Evolutionary conservation across 306 rosid genomes (phyloP), one percentile per base, ranked within the genome.

Genomic region (Lablab purpureus): DNA sequence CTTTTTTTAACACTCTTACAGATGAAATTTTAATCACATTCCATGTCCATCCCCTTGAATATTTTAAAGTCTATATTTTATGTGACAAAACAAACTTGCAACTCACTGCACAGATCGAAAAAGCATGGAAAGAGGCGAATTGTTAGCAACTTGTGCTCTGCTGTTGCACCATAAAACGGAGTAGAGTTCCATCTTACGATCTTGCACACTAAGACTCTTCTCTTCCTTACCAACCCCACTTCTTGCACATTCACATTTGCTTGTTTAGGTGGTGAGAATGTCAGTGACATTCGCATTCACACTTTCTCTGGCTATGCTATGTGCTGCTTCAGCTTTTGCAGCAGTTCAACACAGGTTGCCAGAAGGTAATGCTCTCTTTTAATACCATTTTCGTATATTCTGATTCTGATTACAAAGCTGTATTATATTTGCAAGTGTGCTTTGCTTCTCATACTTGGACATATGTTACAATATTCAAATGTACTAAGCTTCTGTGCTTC

Each of bases 281-380:
- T 87, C 75, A 10, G 64, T 51, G 62, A 74, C 70, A 8, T 10
- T 81, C 71, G 60, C 88, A 60, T 62, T 46, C 47, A 18, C 84
- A 13, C 85, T 94, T 70, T 82, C 77, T 51, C 76, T 88, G 43
- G 65, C 74, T 50, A 67, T 85, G 71, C 70, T 90, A 1, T 78
- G 81, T 63, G 80, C 85, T 15, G 65, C 77, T 79, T 68, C 94
- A 64, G 89, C 85, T 37, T 82, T 77, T 67, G 89, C 91, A 15
- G 69, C 67, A 80, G 23, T 62, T 71, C 74, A 58, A 13, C 67
- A 47, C 6, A 79, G 82, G 40, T 18, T 36, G 37, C 75, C 84
- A 51, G 90, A 91, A 84, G 93, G 98, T 92, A 85, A 85, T 74
- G 63, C 1, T 58, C 51, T 58, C 36, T 12, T 85, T 60, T 59